phyloP scores from a whole-genome alignment of 768 basidiomycete genomes.

The Grammothele lineata region DNA sequence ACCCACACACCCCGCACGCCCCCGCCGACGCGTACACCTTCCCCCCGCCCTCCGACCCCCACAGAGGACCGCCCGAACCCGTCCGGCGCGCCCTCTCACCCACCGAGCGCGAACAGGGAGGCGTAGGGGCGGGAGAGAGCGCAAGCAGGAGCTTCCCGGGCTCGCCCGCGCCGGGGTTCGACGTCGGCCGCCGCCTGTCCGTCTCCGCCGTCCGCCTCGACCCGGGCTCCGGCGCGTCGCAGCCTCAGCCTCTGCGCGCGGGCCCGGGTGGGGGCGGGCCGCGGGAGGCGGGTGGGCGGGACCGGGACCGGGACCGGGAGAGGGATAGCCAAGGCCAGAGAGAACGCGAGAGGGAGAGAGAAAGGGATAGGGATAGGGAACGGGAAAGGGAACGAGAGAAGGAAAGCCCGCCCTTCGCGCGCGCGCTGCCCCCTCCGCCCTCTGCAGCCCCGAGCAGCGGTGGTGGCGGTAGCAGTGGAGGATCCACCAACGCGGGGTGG shows the following conservation, averaged over 20 bases:
- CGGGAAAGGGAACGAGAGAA: too few species aligned
- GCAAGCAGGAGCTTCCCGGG: constrained; percentile 34
- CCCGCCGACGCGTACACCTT: not conserved
- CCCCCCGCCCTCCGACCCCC: too few species aligned
- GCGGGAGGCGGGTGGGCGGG: too few species aligned
- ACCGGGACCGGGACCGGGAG: too few species aligned
- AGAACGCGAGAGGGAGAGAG: not conserved
- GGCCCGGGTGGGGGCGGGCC: too few species aligned
- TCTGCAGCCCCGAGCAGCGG: not conserved
- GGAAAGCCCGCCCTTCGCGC: constrained; percentile 1
- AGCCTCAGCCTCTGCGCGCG: too few species aligned
- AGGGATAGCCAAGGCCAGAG: not conserved
- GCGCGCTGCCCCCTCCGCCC: constrained; percentile 9
- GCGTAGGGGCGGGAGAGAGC: too few species aligned
- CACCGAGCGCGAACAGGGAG: constrained; percentile 20
- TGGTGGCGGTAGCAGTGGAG: not conserved
- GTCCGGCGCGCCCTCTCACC: constrained; percentile 28
- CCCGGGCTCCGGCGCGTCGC: constrained; percentile 27
- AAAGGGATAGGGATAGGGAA: too few species aligned
- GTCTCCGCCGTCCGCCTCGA: constrained; percentile 49
- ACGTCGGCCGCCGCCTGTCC: constrained; percentile 44
- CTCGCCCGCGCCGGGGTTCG: constrained; percentile 48
- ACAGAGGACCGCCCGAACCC: too few species aligned
- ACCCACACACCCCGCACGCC: not conserved
- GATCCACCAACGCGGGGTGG: not conserved